phyloP scores from a whole-genome alignment of 2,329 filamentous ascomycete genomes.

The Penicillium polonicum region DNA sequence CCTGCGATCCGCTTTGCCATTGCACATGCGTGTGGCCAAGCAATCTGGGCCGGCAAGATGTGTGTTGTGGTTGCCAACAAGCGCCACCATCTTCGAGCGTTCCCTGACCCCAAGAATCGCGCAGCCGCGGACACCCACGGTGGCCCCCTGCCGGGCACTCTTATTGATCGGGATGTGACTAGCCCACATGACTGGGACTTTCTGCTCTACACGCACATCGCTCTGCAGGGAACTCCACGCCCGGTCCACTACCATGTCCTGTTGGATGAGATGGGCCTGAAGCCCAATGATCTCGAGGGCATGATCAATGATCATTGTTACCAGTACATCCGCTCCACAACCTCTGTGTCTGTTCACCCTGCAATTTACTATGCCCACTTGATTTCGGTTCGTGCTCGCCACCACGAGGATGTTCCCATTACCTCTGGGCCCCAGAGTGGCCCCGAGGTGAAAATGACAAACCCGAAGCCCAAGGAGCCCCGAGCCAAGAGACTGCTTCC shows the following conservation, averaged over 20 bases:
- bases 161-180: slow-evolving; percentile 87
- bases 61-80: slow-evolving; percentile 89
- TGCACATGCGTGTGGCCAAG: slow-evolving; percentile 8
- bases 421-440: slow-evolving; percentile 44
- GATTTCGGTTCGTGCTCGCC: slow-evolving; percentile 73
- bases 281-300: slow-evolving; percentile 69
- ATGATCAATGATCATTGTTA: slow-evolving; percentile 96
- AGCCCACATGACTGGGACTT: slow-evolving; percentile 91
- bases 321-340: slow-evolving; percentile 88
- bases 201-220: slow-evolving; percentile 68
- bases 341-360: slow-evolving; percentile 75
- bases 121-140: slow-evolving; percentile 66
- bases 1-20: slow-evolving; percentile 12
- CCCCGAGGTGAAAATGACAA: slow-evolving; percentile 35
- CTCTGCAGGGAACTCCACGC: slow-evolving; percentile 90
- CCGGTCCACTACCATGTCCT: slow-evolving; percentile 92
- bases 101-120: slow-evolving; percentile 61
- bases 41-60: slow-evolving; percentile 59
- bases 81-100: slow-evolving; percentile 91
- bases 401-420: slow-evolving; percentile 62
- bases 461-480: slow-evolving; percentile 28
- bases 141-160: slow-evolving; percentile 80
- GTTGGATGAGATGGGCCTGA: slow-evolving; percentile 71
- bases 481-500: slow-evolving; percentile 37
- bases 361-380: slow-evolving; percentile 96